Conservation (phyloP, 176 grass and related monocot genomes). For the Aechmea fasciata region DNA sequence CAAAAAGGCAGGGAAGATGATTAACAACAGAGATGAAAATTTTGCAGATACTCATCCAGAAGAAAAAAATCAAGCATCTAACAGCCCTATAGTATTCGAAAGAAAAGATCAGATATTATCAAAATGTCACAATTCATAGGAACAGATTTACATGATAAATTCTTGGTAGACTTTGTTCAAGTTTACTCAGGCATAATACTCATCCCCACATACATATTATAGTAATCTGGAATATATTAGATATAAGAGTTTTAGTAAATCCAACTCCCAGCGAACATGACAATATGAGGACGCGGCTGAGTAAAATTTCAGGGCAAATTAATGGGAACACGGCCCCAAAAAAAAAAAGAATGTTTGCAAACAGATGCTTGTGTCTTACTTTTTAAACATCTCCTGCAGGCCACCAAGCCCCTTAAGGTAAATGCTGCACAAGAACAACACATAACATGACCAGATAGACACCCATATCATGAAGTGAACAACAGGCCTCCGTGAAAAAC, state of each 20-base stretch:
- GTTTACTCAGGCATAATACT: not conserved
- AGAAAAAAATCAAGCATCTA: not conserved
- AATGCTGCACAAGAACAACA: conserved; percentile 58
- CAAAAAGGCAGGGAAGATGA: conserved; percentile 2
- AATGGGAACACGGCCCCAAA: not conserved
- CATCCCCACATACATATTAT: too few relatives aligned
- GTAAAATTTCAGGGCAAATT: not conserved
- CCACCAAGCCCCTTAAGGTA: conserved; percentile 60
- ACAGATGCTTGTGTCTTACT: conserved; percentile 36
- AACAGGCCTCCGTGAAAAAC: conserved; percentile 49
- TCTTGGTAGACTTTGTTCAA: not conserved
- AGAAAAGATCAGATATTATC: too few relatives aligned
- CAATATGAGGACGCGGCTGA: not conserved
- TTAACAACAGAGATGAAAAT: not conserved
- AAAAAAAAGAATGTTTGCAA: not conserved
- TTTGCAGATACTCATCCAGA: not conserved
- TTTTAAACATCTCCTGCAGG: conserved; percentile 80
- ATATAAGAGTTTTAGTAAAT: too few relatives aligned
- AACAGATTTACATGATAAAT: not conserved
- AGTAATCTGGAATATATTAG: too few relatives aligned
- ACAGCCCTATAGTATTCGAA: too few relatives aligned
- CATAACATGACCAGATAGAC: conserved; percentile 59
- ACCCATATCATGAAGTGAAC: conserved; percentile 60
- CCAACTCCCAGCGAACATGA: too few relatives aligned
- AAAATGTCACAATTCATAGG: too few relatives aligned